Evolutionary conservation across 2,329 filamentous ascomycete genomes (phyloP), one percentile per base, ranked within the genome.

Genomic region (Exutisphaerella laricina): DNA sequence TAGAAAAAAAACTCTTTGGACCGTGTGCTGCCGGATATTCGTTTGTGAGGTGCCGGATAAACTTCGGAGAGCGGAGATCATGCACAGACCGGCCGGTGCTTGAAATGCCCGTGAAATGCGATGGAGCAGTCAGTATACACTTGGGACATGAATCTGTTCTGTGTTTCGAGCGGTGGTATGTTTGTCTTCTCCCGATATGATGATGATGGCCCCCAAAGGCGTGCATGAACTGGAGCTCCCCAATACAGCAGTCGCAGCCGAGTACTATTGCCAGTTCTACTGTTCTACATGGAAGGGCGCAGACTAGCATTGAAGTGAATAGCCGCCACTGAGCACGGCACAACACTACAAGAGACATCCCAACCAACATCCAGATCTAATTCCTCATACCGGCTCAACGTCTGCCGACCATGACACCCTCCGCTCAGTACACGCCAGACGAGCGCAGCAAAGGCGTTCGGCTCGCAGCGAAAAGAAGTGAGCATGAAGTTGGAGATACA

Each of bases 381-480:
- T n/a, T n/a, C 16, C 8, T 17, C 14, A n/a, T 17, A 29, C 12
- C 23, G 12, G 20, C 5, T 28, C n/a, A n/a, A n/a, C n/a, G n/a
- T n/a, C n/a, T n/a, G n/a, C n/a, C n/a, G n/a, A 35, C 17, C 7
- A 48, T 48, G 46, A 30, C 43, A 37, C 47, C 46, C n/a, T 43
- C 39, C 28, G 49, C 53, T 35, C 25, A 42, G 16, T 61, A 61
- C 44, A 47, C 36, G 5, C 54, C 53, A 20, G 58, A 60, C 36
- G 57, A 55, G 35, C 51, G 57, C 21, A 57, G 51, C 41, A 60
- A 60, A 48, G 58, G 54, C 41, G 50, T 50, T 16, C 45, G 58
- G 7, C 42, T 60, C 28, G 26, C 34, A 44, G 47, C 51, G 22
- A 58, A 59, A 36, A 47, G 51, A 41, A 57, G 57, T 58, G 40